Conservation (phyloP, 164 flowering plant species). For the Kalanchoe fedtschenkoi region DNA sequence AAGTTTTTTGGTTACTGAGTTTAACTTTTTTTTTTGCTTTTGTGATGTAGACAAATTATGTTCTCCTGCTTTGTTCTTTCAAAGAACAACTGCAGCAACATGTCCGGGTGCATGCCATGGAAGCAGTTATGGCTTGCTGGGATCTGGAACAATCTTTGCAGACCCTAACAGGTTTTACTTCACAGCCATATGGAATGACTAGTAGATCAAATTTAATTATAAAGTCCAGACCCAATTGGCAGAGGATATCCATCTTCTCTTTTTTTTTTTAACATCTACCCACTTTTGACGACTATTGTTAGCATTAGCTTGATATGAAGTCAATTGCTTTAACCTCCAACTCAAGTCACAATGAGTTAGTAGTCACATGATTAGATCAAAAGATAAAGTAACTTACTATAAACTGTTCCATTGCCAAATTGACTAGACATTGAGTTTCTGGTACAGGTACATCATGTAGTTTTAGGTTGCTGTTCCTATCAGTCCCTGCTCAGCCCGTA, state of each 20-base stretch:
- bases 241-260: neutral
- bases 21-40: neutral
- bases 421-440: neutral
- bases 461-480: neutral
- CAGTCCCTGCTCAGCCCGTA: neutral
- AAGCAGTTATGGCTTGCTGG: slow-evolving; percentile 8
- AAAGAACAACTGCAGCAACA: slow-evolving; percentile 9
- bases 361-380: too few relatives aligned
- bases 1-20: neutral
- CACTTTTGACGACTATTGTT: neutral
- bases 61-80: slow-evolving; percentile 6
- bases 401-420: neutral
- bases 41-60: neutral
- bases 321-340: neutral
- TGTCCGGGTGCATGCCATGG: slow-evolving; percentile 7
- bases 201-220: neutral
- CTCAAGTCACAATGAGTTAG: neutral
- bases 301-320: neutral
- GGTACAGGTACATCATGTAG: neutral
- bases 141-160: slow-evolving; percentile 4
- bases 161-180: slow-evolving; percentile 1
- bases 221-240: neutral
- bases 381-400: too few relatives aligned
- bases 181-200: neutral
- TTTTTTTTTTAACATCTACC: neutral